phyloP scores from a whole-genome alignment of 805 yeast species.

The Debaryomyces maramus region DNA sequence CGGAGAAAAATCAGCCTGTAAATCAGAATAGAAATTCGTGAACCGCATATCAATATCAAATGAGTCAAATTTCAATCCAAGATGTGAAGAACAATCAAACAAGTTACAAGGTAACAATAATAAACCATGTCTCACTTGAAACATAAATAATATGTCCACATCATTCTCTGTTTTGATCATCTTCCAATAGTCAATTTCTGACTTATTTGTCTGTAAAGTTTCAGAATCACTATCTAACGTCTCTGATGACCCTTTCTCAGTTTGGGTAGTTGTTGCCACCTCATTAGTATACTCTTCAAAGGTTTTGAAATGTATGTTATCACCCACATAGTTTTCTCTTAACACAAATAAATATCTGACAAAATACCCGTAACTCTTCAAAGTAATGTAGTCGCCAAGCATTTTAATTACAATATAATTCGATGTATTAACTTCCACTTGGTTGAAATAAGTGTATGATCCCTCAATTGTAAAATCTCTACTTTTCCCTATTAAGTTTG shows the following conservation, averaged over 20 bases:
- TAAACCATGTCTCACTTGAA: conserved; percentile 69
- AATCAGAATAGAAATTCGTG: conserved; percentile 90
- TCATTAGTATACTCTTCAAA: conserved; percentile 70
- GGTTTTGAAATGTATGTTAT: conserved; percentile 76
- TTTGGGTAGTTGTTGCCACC: conserved; percentile 5
- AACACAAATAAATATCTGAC: conserved; percentile 72
- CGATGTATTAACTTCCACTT: conserved; percentile 62
- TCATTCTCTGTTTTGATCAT: conserved; percentile 62
- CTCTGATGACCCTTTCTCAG: conserved; percentile 2
- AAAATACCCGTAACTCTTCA: conserved; percentile 78
- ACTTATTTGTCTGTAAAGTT: conserved; percentile 1
- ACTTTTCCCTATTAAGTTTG: conserved; percentile 66
- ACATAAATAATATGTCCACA: conserved; percentile 71
- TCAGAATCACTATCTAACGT: conserved; percentile 4
- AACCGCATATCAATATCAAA: conserved; percentile 81
- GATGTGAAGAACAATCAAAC: conserved; percentile 61
- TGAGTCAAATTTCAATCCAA: conserved; percentile 61
- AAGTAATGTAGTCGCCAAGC: conserved; percentile 61
- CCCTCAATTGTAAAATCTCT: conserved; percentile 62
- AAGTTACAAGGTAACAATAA: conserved; percentile 70
- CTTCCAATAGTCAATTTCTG: conserved; percentile 31
- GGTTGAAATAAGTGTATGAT: conserved; percentile 58
- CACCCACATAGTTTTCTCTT: conserved; percentile 90
- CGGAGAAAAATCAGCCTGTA: conserved; percentile 73
- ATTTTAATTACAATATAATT: conserved; percentile 70